phyloP scores from a whole-genome alignment of 768 basidiomycete genomes.

The Artomyces pyxidatus region DNA sequence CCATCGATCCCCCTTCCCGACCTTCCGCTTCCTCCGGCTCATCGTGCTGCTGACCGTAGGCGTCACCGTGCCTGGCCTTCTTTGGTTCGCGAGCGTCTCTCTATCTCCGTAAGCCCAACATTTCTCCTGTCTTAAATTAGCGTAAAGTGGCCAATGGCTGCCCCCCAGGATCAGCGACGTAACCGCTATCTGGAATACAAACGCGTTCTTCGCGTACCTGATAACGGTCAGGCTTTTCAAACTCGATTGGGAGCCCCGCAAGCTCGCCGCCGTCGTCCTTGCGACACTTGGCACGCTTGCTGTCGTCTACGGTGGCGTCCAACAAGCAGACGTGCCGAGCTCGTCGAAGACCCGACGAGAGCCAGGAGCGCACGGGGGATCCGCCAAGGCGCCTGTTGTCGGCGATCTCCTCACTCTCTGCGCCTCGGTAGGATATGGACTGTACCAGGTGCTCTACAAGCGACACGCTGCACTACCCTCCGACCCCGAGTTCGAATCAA shows the following conservation, averaged over 20 bases:
- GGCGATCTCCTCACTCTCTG: conserved; percentile 70
- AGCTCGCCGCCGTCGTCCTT: conserved; percentile 62
- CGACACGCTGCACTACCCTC: conserved; percentile 62
- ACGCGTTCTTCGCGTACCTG: conserved; percentile 87
- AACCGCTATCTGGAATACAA: conserved; percentile 77
- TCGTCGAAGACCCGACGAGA: conserved; percentile 4
- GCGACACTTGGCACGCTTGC: conserved; percentile 76
- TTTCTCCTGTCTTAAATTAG: background rate
- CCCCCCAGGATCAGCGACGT: conserved; percentile 65
- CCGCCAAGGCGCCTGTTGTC: conserved; percentile 46
- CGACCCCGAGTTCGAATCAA: conserved; percentile 44
- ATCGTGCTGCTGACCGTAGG: conserved; percentile 38
- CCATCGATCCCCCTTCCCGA: conserved; percentile 19
- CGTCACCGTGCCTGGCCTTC: conserved; percentile 52
- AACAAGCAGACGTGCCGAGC: conserved; percentile 22
- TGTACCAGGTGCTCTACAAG: conserved; percentile 85
- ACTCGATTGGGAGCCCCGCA: conserved; percentile 53
- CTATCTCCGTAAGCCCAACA: conserved; percentile 55
- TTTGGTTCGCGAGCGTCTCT: conserved; percentile 71
- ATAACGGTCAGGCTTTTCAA: conserved; percentile 69
- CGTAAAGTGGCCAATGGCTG: background rate
- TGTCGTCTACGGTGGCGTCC: conserved; percentile 68
- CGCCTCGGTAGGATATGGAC: conserved; percentile 63
- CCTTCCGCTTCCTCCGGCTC: conserved; percentile 27
- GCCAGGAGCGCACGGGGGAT: conserved; percentile 1